Evolutionary conservation across 2,329 filamentous ascomycete species (phyloP).

Genomic region (Penicillium sp.): DNA sequence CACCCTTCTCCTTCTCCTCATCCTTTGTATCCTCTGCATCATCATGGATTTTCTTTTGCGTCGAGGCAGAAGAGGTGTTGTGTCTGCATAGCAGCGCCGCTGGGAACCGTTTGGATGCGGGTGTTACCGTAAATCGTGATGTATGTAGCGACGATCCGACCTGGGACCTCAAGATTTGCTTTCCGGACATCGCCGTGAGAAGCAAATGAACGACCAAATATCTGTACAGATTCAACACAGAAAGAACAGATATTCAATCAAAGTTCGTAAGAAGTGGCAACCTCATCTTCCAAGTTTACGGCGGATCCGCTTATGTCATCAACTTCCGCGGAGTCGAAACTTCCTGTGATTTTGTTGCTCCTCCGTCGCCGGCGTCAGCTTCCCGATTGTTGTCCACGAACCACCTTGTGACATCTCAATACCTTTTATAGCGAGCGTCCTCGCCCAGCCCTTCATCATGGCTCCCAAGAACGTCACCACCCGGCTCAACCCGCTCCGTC

Average conservation of each 20-base stretch:
- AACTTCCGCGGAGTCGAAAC: conserved; percentile 32
- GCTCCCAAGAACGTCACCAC: conserved; percentile 44
- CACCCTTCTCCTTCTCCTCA: conserved; percentile 47
- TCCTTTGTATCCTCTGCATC: conserved; percentile 11
- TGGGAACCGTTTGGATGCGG: conserved; percentile 21
- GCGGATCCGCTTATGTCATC: conserved; percentile 23
- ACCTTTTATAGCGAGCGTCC: background rate
- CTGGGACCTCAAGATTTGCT: conserved; percentile 15
- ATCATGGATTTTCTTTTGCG: conserved; percentile 12
- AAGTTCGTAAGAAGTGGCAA: background rate
- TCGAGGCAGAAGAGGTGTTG: conserved; percentile 14
- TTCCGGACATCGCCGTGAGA: conserved; percentile 21
- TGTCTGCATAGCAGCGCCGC: conserved; percentile 24
- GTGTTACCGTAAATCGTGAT: conserved; percentile 11
- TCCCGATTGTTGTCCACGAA: conserved; percentile 12
- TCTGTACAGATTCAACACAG: background rate
- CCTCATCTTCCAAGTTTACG: background rate
- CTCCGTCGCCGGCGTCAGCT: conserved; percentile 11
- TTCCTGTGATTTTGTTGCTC: conserved; percentile 20
- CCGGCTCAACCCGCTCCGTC: conserved; percentile 45
- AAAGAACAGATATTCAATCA: background rate
- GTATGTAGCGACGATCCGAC: conserved; percentile 13
- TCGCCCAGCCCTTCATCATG: conserved; percentile 32
- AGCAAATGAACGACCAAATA: background rate
- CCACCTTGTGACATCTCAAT: conserved; percentile 6